Evolutionary conservation across 495 filamentous ascomycete genomes (phyloP), one percentile per base, ranked within the genome.

Genomic region (Podospora pseudopauciseta): DNA sequence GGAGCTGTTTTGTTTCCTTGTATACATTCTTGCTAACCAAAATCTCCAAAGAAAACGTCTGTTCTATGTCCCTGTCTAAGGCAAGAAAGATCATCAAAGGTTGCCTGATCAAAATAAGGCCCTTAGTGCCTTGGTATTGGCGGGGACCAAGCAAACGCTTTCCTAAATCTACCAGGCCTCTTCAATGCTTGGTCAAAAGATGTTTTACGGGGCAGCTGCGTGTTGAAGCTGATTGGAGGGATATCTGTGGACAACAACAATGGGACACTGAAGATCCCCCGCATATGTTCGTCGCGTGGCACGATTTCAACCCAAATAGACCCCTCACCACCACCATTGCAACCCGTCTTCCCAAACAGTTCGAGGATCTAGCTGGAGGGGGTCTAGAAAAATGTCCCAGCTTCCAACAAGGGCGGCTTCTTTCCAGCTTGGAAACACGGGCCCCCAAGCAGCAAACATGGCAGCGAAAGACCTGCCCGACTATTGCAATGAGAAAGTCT

Each of bases 401-500:
- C 39, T 49, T 49, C 9, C 9, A 49, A 49, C 39, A 49, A 49
- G 39, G 13, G 15, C 11, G 39, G 39, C 39, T 49, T 0, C 39
- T 49, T 49, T 16, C 13, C 15, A 11, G 0, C 15, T 11, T 16
- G 6, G 39, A 49, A 13, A 13, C 9, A 11, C 15, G 13, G 39
- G 13, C 15, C 39, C 2, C 15, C 9, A 49, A 49, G 9, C 39
- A 11, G 39, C 55, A 20, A 7, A 4, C 55, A 26, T 58, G 23
- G 55, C 55, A 2, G 55, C 55, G 18, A 58, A 19, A 6, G 4
- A 58, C n/a, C 55, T 5, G 19, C 70, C 72, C 19, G 77, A 79
- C 60, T 77, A 74, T 63, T 58, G 20, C 66, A 77, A 77, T 53
- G 68, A 72, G 62, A 65, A 70, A 18, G 75, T 85, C 59, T 80